Base-by-base conservation (phyloP, 805 yeast species). In the Ogataea paraovalis region DNA sequence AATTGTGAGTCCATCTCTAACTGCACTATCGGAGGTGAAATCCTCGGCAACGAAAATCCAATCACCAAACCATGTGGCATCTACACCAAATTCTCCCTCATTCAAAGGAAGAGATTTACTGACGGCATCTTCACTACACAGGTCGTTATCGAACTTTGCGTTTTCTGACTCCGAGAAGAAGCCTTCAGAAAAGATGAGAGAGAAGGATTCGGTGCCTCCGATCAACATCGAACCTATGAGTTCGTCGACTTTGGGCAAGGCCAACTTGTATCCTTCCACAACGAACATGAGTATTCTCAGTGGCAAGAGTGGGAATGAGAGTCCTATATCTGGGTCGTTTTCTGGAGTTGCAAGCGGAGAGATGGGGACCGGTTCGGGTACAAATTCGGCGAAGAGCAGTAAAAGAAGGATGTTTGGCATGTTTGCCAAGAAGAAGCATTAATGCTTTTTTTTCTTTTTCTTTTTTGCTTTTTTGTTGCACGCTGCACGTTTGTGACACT, bases 351-450 rank as follows among this genome's bases (percentile, higher is more conserved):
- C 34, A 18, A 27, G 33, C n/a, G 22, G 14, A 23, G 34, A 14
- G n/a, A n/a, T n/a, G n/a, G n/a, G n/a, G n/a, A n/a, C n/a, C 16
- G 34, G 34, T 12, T 8, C n/a, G 16, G 19, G 3, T 34, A 12
- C 21, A 34, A 18, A 12, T n/a, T 6, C 38, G 8, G 14, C 38
- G 4, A 34, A 16, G 38, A 16, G 21, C 21, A 34, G 38, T 34
- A 34, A 41, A 30, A 41, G 20, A 37, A 41, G 27, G 20, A 37
- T 20, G 7, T 41, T 41, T 20, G 37, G 49, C 14, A 22, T 50
- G n/a, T 21, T 45, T 27, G 48, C 49, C 23, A 49, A 46, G 18
- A 44, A 50, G 37, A 40, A 38, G 19, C 34, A 44, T 38, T 16
- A 22, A 16, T 25, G 28, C 10, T 25, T 25, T 25, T 25, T 25